Conservation (phyloP, 768 basidiomycete species). For the Suillus tomentosus region DNA sequence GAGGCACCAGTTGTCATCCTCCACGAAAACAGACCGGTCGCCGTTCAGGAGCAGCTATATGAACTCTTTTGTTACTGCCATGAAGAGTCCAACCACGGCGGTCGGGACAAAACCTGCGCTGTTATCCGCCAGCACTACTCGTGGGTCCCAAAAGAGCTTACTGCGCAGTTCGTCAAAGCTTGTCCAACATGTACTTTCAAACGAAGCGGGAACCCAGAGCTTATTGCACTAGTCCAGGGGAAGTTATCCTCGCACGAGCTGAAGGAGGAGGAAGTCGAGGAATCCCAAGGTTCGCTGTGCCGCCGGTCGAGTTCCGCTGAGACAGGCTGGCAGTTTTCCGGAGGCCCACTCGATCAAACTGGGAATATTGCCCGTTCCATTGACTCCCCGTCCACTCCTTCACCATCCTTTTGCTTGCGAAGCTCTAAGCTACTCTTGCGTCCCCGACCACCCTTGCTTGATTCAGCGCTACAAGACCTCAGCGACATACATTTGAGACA, state of each 20-base stretch:
- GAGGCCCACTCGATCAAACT: conserved; percentile 23
- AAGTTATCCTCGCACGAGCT: neutral
- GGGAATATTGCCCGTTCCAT: neutral
- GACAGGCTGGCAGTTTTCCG: conserved; percentile 24
- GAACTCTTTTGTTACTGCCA: conserved; percentile 78
- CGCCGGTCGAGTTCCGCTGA: neutral
- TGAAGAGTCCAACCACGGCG: conserved; percentile 63
- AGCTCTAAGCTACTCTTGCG: neutral
- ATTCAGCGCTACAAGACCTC: neutral
- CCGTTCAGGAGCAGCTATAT: conserved; percentile 77
- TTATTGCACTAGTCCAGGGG: conserved; percentile 18
- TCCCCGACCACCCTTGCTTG: neutral
- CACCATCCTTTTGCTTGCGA: neutral
- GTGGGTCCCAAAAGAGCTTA: conserved; percentile 84
- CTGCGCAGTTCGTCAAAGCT: conserved; percentile 73
- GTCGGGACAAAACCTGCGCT: conserved; percentile 76
- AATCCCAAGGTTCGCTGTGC: neutral
- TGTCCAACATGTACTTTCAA: conserved; percentile 73
- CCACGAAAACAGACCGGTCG: conserved; percentile 74
- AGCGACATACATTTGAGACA: neutral
- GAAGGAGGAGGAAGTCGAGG: conserved; percentile 1
- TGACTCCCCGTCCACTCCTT: neutral
- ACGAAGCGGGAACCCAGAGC: conserved; percentile 37
- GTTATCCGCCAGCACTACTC: conserved; percentile 71
- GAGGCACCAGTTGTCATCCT: conserved; percentile 49